Evolutionary conservation across 768 basidiomycete genomes (phyloP).

Genomic region (Leccinum sublutescens): DNA sequence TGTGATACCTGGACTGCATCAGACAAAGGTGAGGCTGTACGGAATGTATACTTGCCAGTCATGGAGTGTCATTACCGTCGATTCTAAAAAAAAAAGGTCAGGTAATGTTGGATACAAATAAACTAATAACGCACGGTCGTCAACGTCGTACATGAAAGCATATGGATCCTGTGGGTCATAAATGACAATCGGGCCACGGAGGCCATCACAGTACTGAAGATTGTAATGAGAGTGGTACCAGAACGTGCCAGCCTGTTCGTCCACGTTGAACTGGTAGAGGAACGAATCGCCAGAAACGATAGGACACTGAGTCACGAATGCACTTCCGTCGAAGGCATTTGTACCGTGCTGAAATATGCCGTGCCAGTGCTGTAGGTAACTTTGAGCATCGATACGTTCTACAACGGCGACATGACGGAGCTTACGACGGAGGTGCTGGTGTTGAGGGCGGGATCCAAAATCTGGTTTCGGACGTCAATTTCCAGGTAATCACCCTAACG

Average conservation of each 20-base stretch:
- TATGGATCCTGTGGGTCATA: conserved; percentile 40
- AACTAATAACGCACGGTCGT: conserved; percentile 26
- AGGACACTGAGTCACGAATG: conserved; percentile 49
- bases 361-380: conserved; percentile 42
- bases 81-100: conserved; percentile 22
- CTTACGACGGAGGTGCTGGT: conserved; percentile 42
- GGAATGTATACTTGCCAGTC: conserved; percentile 34
- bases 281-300: conserved; percentile 39
- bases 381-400: neutral
- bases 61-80: conserved; percentile 39
- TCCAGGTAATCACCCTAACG: conserved; percentile 38
- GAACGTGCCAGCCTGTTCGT: conserved; percentile 37
- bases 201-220: conserved; percentile 55
- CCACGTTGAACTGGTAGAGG: conserved; percentile 36
- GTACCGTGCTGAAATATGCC: conserved; percentile 43
- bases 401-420: neutral
- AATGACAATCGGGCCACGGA: conserved; percentile 48
- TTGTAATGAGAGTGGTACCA: conserved; percentile 51
- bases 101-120: neutral
- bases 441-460: conserved; percentile 40
- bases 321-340: conserved; percentile 46
- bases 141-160: conserved; percentile 35
- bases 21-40: neutral
- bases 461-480: conserved; percentile 41
- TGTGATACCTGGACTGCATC: conserved; percentile 19